Evolutionary conservation across 148 eudicot species (phyloP), one percentile per base, ranked within the genome.

Genomic region (Vaccinium macrocarpon): DNA sequence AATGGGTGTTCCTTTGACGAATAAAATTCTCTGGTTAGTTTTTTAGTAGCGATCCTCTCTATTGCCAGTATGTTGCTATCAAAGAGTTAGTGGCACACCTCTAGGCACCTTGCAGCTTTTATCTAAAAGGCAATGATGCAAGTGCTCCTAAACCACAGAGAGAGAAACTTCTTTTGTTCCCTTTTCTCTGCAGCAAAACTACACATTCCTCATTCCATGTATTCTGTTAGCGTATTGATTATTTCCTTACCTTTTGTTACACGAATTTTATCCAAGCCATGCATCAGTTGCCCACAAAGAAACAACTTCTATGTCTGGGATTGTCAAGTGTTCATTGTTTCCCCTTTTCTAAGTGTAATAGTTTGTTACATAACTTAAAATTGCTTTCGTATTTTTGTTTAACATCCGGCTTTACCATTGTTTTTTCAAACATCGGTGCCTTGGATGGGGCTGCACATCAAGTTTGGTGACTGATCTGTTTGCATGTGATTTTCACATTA

Each of bases 391-490:
- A 61, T 18, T 38, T 46, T 32, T 56, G 18, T 23, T 27, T 29
- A 19, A 21, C 10, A 38, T 80, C 12, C 73, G 21, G 18, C 53
- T 42, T 57, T 11, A 32, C 51, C 50, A 8, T 66, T 18, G 2
- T n/a, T 27, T 78, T 50, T 62, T 56, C 14, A 3, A 83, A 49
- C 57, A 57, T 25, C 29, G 15, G 15, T 23, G 3, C 42, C 74
- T 38, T 27, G 0, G 6, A 10, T 35, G 59, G 73, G 61, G 48
- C 38, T 19, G 4, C 23, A 9, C n/a, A 8, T 62, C 23, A 14
- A 83, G 52, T 84, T 84, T 71, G 18, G 71, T 51, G 23, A 68
- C 10, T 68, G 14, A 71, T 23, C 68, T 62, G 57, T 48, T 62
- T 38, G 57, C 25, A 48, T 55, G 5, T 32, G 19, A 4, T 80